phyloP scores from a whole-genome alignment of 768 basidiomycete genomes.

The Agaricus bisporus region DNA sequence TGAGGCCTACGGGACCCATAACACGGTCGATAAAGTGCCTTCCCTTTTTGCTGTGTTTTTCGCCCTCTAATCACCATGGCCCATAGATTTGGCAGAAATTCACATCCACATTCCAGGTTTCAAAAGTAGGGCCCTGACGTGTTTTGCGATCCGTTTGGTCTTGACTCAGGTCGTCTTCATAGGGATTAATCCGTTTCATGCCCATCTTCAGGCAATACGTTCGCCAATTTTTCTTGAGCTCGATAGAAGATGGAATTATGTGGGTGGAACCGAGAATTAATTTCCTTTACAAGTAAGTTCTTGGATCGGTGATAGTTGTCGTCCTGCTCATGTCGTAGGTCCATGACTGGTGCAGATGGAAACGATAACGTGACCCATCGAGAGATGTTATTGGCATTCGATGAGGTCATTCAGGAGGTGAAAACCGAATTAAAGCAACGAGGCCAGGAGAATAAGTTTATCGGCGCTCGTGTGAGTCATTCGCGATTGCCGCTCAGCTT shows the following conservation, averaged over 20 bases:
- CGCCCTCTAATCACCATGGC: neutral
- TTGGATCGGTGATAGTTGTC: neutral
- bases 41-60: neutral
- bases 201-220: slow-evolving; percentile 61
- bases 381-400: slow-evolving; percentile 52
- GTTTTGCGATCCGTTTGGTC: neutral
- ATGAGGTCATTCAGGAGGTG: slow-evolving; percentile 44
- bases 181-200: slow-evolving; percentile 45
- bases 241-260: slow-evolving; percentile 66
- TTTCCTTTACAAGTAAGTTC: slow-evolving; percentile 49
- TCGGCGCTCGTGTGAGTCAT: slow-evolving; percentile 54
- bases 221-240: slow-evolving; percentile 52
- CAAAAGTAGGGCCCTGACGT: slow-evolving; percentile 31
- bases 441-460: slow-evolving; percentile 55
- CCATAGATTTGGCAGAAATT: slow-evolving; percentile 75
- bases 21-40: slow-evolving; percentile 56
- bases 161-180: neutral
- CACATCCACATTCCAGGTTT: slow-evolving; percentile 41
- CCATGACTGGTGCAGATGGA: slow-evolving; percentile 53
- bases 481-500: neutral
- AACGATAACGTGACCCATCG: slow-evolving; percentile 50
- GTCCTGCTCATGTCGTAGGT: slow-evolving; percentile 24
- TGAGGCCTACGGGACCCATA: slow-evolving; percentile 69
- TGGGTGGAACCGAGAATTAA: slow-evolving; percentile 68
- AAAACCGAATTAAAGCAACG: slow-evolving; percentile 42